Evolutionary conservation across 2,329 filamentous ascomycete genomes (phyloP), one percentile per base, ranked within the genome.

Genomic region (Neoascochyta sp.): DNA sequence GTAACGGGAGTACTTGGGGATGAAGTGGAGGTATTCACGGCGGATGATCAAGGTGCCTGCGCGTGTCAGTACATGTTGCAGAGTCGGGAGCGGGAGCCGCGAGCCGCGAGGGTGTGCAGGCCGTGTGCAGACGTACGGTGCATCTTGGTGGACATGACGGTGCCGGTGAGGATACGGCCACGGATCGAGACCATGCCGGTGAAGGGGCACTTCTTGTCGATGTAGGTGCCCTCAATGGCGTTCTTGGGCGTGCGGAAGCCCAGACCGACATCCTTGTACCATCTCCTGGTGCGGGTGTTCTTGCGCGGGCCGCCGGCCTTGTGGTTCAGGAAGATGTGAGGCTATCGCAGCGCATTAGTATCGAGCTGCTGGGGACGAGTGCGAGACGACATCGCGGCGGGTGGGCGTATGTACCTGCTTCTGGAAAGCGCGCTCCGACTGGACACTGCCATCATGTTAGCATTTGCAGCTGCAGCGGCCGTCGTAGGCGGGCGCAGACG

Each of bases 161-260:
- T 95, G 67, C 92, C 92, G 69, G 90, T 96, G 58, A 98, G 80
- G 81, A 98, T 98, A 90, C 92, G 90, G 73, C 92, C 92, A 78
- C 92, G 92, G 79, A 98, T 98, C 55, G 92, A 96, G 71, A 98
- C 89, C 71, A 90, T 79, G 70, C 93, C 93, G 62, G 88, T 95
- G 84, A 98, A 98, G 59, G 92, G 92, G 85, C 92, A 98, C 81
- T 98, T 98, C 87, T 98, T 98, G 84, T 98, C 92, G 68, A 98
- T 98, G 79, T 96, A 98, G 75, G 71, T 85, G 69, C 92, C 92
- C 75, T 96, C 89, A 81, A 98, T 98, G 72, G 92, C 92, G 62
- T 76, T 88, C 83, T 90, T 93, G 72, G 92, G 92, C 68, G 92
- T 98, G 72, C 86, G 83, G 86, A 98, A 98, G 64, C 92, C 92